phyloP scores from a whole-genome alignment of 768 basidiomycete genomes.

The Ephemerocybe angulata region DNA sequence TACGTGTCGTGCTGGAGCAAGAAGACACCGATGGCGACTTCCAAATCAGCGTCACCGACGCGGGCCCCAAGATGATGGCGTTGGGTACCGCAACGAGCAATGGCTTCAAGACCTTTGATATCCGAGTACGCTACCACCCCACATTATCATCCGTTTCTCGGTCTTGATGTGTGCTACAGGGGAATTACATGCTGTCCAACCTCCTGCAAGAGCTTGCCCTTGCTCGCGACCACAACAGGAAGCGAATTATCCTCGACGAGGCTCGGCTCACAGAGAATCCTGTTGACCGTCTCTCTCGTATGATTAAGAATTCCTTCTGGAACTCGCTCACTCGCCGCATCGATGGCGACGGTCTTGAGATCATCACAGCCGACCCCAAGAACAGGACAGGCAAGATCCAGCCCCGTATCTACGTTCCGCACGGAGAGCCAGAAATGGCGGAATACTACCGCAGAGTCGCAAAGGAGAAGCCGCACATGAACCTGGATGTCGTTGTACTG shows the following conservation, averaged over 20 bases:
- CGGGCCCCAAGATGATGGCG: slow-evolving; percentile 94
- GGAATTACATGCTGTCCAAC: slow-evolving; percentile 99
- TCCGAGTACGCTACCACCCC: slow-evolving; percentile 57
- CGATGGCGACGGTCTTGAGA: slow-evolving; percentile 95
- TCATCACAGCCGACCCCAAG: slow-evolving; percentile 97
- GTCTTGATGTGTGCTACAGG: slow-evolving; percentile 40
- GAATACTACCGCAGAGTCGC: slow-evolving; percentile 94
- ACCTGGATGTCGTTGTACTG: slow-evolving; percentile 87
- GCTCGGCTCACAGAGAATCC: slow-evolving; percentile 97
- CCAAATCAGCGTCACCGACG: slow-evolving; percentile 94
- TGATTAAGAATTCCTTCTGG: slow-evolving; percentile 99
- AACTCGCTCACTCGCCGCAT: slow-evolving; percentile 94
- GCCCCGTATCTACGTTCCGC: slow-evolving; percentile 92
- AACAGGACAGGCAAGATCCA: slow-evolving; percentile 88
- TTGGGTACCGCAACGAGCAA: slow-evolving; percentile 96
- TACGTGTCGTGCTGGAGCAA: slow-evolving; percentile 92
- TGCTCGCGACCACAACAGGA: slow-evolving; percentile 90
- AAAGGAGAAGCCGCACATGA: slow-evolving; percentile 87
- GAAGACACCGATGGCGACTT: slow-evolving; percentile 98
- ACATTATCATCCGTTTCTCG: not conserved
- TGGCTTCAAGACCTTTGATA: slow-evolving; percentile 97
- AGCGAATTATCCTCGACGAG: slow-evolving; percentile 98
- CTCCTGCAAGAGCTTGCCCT: slow-evolving; percentile 97
- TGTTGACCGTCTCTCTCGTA: slow-evolving; percentile 91
- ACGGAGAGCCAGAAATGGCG: slow-evolving; percentile 90